Evolutionary conservation across 768 basidiomycete species (phyloP).

Genomic region (Podaxis rugospora): DNA sequence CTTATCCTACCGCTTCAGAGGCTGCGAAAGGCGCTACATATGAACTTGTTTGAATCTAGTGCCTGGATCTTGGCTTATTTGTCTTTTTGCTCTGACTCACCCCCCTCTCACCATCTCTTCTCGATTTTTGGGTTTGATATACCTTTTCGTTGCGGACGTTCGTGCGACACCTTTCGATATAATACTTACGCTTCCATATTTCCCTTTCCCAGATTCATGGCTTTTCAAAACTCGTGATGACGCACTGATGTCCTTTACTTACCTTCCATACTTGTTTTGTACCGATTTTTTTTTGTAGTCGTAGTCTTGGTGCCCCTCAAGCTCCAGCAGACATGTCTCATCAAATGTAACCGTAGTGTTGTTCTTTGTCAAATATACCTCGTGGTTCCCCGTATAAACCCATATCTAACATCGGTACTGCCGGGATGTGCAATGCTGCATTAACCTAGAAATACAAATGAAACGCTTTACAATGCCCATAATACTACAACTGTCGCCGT

Average conservation of each 20-base stretch:
- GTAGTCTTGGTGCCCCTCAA: neutral
- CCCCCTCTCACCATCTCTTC: neutral
- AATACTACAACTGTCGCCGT: constrained; percentile 20
- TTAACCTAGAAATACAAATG: neutral
- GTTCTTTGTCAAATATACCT: neutral
- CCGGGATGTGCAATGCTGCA: neutral
- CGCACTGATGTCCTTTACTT: neutral
- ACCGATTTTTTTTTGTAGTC: constrained; percentile 1
- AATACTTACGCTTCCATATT: neutral
- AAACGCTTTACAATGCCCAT: neutral
- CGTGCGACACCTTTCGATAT: neutral
- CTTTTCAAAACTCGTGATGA: neutral
- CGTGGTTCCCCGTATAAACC: neutral
- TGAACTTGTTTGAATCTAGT: neutral
- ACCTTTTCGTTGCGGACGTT: neutral
- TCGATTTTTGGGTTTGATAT: neutral
- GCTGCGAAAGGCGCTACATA: neutral
- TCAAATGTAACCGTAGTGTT: neutral
- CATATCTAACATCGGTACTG: no score
- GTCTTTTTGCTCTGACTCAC: neutral
- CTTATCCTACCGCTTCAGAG: neutral
- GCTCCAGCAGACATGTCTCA: neutral
- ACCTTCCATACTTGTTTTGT: neutral
- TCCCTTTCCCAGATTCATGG: neutral
- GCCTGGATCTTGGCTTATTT: neutral